phyloP scores from a whole-genome alignment of 345 rosid genomes.

The Melaleuca quinquenervia region DNA sequence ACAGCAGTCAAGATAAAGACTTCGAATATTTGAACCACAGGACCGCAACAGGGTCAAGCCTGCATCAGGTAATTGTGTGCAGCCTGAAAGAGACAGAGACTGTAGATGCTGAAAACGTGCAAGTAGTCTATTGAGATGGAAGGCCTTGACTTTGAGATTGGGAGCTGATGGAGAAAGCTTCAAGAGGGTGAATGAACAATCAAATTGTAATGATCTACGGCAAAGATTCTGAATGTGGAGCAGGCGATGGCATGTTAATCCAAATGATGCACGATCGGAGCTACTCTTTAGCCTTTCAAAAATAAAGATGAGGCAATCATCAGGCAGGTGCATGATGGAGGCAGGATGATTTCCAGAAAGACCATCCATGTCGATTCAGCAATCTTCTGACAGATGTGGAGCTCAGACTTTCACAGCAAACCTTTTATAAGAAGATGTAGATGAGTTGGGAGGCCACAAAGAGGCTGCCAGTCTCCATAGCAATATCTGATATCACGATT shows the following conservation, averaged over 20 bases:
- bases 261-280: constrained; percentile 60
- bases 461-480: constrained; percentile 36
- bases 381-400: constrained; percentile 40
- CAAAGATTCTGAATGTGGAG: constrained; percentile 53
- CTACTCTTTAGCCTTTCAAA: constrained; percentile 34
- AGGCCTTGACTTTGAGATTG: constrained; percentile 13
- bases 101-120: constrained; percentile 44
- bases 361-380: constrained; percentile 1
- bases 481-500: constrained; percentile 54
- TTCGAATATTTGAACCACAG: constrained; percentile 41
- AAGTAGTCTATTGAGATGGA: constrained; percentile 50
- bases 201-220: constrained; percentile 50
- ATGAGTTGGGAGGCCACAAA: constrained; percentile 38
- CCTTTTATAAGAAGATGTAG: constrained; percentile 26
- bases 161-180: constrained; percentile 16
- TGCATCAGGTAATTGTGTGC: constrained; percentile 48
- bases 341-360: not conserved
- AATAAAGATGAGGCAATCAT: constrained; percentile 70
- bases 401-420: constrained; percentile 34
- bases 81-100: constrained; percentile 55
- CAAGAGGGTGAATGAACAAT: constrained; percentile 39
- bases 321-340: constrained; percentile 46
- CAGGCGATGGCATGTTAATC: constrained; percentile 63
- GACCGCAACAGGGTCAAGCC: constrained; percentile 34
- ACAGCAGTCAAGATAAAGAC: constrained; percentile 65